phyloP scores from a whole-genome alignment of 306 rosid genomes.

The Fragaria nilgerrensis region DNA sequence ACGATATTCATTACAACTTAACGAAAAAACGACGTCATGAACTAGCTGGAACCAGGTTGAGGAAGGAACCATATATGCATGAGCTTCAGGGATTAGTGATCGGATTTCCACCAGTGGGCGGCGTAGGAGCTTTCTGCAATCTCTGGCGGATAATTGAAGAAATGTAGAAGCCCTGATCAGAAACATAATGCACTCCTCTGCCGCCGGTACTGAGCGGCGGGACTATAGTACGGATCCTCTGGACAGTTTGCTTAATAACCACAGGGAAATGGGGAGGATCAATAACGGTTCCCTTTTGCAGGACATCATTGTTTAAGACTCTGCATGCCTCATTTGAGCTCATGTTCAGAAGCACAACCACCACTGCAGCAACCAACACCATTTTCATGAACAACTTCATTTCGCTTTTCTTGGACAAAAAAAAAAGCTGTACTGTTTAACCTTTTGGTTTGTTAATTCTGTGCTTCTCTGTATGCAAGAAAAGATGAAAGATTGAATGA shows the following conservation, averaged over 20 bases:
- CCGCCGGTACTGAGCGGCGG: neutral
- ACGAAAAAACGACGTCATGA: neutral
- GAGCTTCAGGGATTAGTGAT: neutral
- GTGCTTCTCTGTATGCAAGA: neutral
- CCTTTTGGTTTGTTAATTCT: neutral
- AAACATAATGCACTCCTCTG: neutral
- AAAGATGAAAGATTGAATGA: neutral
- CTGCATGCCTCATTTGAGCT: constrained; percentile 8
- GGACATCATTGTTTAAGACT: neutral
- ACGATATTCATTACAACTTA: neutral
- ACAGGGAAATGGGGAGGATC: neutral
- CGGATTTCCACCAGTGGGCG: neutral
- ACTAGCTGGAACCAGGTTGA: neutral
- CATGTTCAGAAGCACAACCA: constrained; percentile 6
- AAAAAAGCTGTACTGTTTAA: neutral
- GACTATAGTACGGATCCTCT: neutral
- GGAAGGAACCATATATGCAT: neutral
- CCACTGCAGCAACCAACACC: neutral
- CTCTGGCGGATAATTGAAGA: constrained; percentile 10
- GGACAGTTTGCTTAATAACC: neutral
- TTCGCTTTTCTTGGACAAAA: neutral
- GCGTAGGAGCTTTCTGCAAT: neutral
- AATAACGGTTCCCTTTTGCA: neutral
- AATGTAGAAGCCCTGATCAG: neutral
- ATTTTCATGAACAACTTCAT: constrained; percentile 10